Evolutionary conservation across 2,329 filamentous ascomycete genomes (phyloP).

Genomic region (Penicillium aurantiogriseum): DNA sequence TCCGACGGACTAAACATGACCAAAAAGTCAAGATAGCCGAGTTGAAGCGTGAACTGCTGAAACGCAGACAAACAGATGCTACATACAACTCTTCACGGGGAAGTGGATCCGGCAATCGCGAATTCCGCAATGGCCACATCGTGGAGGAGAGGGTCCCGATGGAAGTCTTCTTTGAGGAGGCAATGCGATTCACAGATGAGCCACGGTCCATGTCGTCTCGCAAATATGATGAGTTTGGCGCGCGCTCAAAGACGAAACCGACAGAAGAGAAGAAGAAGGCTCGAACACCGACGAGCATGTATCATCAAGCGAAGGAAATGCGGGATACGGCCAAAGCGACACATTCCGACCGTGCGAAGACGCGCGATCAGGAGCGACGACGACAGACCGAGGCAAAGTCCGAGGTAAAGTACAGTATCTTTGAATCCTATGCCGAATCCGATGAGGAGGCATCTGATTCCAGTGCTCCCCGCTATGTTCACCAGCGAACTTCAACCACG

Average conservation of each 20-base stretch:
- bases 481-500: constrained; percentile 22
- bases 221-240: constrained; percentile 41
- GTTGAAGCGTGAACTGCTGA: constrained; percentile 56
- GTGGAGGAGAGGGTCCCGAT: constrained; percentile 47
- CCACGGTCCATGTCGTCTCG: constrained; percentile 38
- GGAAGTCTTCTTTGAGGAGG: constrained; percentile 39
- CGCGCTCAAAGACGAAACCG: constrained; percentile 33
- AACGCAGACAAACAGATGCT: constrained; percentile 41
- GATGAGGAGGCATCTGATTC: constrained; percentile 36
- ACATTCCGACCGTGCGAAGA: constrained; percentile 39
- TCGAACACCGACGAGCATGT: constrained; percentile 26
- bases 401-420: constrained; percentile 18
- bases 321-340: constrained; percentile 34
- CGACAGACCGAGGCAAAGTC: constrained; percentile 43
- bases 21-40: constrained; percentile 67
- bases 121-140: constrained; percentile 43
- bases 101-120: constrained; percentile 28
- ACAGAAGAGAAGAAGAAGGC: constrained; percentile 41
- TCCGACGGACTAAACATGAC: constrained; percentile 72
- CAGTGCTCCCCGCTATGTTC: constrained; percentile 24
- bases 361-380: constrained; percentile 44
- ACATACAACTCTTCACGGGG: constrained; percentile 22
- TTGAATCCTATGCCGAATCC: constrained; percentile 31
- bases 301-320: constrained; percentile 33
- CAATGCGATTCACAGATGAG: constrained; percentile 38